These are phyloP conservation scores for Macrolepiota dolichaula DNA, from an alignment of 768 basidiomycete genomes.

Conservation along the genomic window DNA sequence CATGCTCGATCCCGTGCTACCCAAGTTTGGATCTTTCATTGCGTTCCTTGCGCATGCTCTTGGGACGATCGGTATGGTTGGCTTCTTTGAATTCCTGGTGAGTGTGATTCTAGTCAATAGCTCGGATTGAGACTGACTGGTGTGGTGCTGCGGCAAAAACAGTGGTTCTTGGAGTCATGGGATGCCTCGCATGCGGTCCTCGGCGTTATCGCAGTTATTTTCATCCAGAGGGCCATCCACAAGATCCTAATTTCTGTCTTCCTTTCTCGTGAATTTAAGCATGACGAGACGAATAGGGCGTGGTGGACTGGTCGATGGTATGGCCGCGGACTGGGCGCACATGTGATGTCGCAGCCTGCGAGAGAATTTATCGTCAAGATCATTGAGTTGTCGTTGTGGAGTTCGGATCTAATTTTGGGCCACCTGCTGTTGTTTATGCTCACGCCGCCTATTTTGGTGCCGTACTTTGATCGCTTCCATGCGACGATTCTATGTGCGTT, in stretches of 20 bases:
- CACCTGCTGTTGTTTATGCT: conserved; percentile 89
- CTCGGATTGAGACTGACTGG: conserved; percentile 13
- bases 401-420: conserved; percentile 87
- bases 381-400: conserved; percentile 93
- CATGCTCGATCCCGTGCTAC: conserved; percentile 78
- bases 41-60: conserved; percentile 85
- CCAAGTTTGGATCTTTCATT: conserved; percentile 89
- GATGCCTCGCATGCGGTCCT: conserved; percentile 89
- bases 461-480: conserved; percentile 90
- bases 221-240: conserved; percentile 89
- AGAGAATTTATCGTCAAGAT: conserved; percentile 98
- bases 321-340: conserved; percentile 84
- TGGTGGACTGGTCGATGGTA: conserved; percentile 99
- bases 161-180: conserved; percentile 97
- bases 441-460: conserved; percentile 83
- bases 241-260: conserved; percentile 93
- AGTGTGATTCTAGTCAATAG: conserved; percentile 25
- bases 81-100: conserved; percentile 95
- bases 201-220: conserved; percentile 87
- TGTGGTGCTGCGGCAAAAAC: conserved; percentile 15
- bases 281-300: conserved; percentile 96
- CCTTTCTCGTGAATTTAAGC: conserved; percentile 97
- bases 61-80: conserved; percentile 83
- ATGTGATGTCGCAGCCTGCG: conserved; percentile 96
- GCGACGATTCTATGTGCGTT: conserved; percentile 87